These are phyloP conservation scores for Penicillium nucicola DNA, from an alignment of 495 filamentous ascomycete species.

Conservation along the genomic window DNA sequence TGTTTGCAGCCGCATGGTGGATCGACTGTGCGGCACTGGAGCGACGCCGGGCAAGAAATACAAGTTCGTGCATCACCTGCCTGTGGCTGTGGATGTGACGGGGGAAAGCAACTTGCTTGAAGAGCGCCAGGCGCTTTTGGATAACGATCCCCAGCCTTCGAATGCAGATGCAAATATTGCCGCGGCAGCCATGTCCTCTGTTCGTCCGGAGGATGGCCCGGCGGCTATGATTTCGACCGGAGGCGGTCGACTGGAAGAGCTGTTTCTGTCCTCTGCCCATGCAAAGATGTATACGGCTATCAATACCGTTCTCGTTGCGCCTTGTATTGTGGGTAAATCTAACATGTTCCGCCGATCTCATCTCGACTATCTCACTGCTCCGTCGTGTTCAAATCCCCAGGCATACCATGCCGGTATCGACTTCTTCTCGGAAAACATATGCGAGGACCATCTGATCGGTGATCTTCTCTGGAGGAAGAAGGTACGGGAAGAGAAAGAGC, in stretches of 20 bases:
- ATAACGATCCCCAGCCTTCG: constrained; percentile 13
- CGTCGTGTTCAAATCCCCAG: constrained; percentile 26
- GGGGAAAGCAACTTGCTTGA: constrained; percentile 25
- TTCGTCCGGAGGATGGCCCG: constrained; percentile 22
- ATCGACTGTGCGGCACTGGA: constrained; percentile 69
- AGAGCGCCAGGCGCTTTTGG: constrained; percentile 44
- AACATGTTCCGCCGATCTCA: constrained; percentile 98
- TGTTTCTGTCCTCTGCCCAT: constrained; percentile 90
- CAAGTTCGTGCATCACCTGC: constrained; percentile 96
- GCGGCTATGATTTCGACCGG: constrained; percentile 36
- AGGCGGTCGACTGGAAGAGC: constrained; percentile 88
- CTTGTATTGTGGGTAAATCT: constrained; percentile 94
- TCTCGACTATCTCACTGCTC: constrained; percentile 72
- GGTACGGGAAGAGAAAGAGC: constrained; percentile 42
- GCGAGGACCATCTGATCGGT: constrained; percentile 95
- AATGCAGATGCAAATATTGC: background rate
- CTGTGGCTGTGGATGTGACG: constrained; percentile 76
- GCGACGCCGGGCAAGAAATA: constrained; percentile 54
- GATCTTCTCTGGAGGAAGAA: constrained; percentile 77
- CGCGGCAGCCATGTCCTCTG: constrained; percentile 3
- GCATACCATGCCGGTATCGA: constrained; percentile 67
- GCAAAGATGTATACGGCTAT: constrained; percentile 99
- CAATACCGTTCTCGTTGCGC: constrained; percentile 86
- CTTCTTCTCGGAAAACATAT: constrained; percentile 93
- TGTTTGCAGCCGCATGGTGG: constrained; percentile 81